These are phyloP conservation scores for Polytrichum formosum DNA, from an alignment of 225 moss, liverwort and hornwort species.

Conservation along the genomic window DNA sequence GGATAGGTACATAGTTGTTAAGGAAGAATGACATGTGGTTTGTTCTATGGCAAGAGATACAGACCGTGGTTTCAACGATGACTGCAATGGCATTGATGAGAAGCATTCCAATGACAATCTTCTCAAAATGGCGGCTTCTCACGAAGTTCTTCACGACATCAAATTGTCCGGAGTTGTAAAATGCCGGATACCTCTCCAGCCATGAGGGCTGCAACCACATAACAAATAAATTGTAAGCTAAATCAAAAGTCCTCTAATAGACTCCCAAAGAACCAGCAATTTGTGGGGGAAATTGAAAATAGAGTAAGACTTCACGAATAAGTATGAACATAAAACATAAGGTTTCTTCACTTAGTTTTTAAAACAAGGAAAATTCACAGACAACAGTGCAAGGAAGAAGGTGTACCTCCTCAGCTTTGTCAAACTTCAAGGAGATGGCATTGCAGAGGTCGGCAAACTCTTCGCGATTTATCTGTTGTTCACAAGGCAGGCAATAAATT, in stretches of 20 bases:
- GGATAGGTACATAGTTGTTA: no score
- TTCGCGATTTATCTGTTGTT: slow-evolving; percentile 54
- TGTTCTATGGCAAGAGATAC: slow-evolving; percentile 18
- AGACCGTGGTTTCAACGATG: slow-evolving; percentile 81
- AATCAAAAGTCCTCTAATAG: no score
- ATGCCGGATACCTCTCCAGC: slow-evolving; percentile 63
- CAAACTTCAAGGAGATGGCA: slow-evolving; percentile 89
- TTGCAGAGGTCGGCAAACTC: slow-evolving; percentile 85
- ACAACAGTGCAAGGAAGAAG: not conserved
- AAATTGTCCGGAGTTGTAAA: slow-evolving; percentile 55
- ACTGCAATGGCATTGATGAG: slow-evolving; percentile 75
- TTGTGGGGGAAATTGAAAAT: not conserved
- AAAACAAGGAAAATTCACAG: no score
- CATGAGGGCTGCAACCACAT: slow-evolving; percentile 49
- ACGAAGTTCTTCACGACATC: slow-evolving; percentile 59
- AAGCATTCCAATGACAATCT: slow-evolving; percentile 71
- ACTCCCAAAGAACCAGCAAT: not conserved
- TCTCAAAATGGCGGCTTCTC: slow-evolving; percentile 67
- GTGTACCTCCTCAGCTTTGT: slow-evolving; percentile 78
- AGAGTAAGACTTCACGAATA: not conserved
- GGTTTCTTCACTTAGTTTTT: no score
- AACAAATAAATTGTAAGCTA: not conserved
- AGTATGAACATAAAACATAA: not conserved
- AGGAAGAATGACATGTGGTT: no score
- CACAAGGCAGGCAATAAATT: slow-evolving; percentile 6